phyloP scores from a whole-genome alignment of 129 eudicot genomes.

The Pseudognaphalium luteoalbum region DNA sequence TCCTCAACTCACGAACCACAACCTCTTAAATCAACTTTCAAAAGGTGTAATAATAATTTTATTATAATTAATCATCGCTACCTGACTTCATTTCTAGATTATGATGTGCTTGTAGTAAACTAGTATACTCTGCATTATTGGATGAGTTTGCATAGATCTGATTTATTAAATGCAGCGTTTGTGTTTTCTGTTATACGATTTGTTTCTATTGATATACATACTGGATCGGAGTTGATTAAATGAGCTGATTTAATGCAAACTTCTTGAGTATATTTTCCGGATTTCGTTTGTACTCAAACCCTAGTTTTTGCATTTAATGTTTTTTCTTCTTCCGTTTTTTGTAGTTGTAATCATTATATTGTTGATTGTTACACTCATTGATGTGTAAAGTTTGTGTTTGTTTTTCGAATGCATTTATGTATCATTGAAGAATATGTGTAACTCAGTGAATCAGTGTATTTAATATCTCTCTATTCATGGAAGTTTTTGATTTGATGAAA shows the following conservation, averaged over 20 bases:
- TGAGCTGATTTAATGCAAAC: constrained; percentile 8
- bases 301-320: neutral
- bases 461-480: constrained; percentile 10
- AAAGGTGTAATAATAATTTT: neutral
- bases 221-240: constrained; percentile 4
- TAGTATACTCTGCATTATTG: neutral
- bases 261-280: neutral
- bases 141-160: neutral
- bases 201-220: neutral
- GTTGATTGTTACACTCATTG: neutral
- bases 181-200: neutral
- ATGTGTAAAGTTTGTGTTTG: neutral
- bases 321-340: neutral
- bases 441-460: neutral
- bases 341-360: neutral
- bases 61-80: neutral
- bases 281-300: constrained; percentile 4
- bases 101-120: constrained; percentile 4
- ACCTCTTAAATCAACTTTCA: neutral
- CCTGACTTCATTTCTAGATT: neutral
- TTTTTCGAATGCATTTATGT: neutral
- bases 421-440: constrained; percentile 5
- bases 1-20: neutral
- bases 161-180: neutral
- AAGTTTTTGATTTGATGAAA: constrained; percentile 4